Evolutionary conservation across 1,284 basidiomycete genomes (phyloP).

Genomic region (Volvariella surrecta): DNA sequence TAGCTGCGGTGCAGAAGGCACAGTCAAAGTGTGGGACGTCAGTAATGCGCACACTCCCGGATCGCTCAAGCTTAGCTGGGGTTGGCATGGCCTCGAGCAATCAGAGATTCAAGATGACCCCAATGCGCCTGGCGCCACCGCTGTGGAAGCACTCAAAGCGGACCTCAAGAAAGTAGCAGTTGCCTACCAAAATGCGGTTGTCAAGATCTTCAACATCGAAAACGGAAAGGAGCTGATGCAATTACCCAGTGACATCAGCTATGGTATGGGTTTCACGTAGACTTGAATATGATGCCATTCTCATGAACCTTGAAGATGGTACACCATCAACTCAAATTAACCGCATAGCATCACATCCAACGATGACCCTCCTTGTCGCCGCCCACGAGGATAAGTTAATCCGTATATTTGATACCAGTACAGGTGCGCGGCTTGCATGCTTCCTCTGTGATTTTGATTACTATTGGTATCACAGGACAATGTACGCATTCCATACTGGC

Average conservation of each 20-base stretch:
- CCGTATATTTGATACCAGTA: constrained; percentile 79
- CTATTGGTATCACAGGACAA: constrained; percentile 41
- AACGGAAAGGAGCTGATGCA: constrained; percentile 72
- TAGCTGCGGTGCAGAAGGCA: constrained; percentile 86
- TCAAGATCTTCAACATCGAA: constrained; percentile 88
- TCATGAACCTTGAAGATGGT: constrained; percentile 40
- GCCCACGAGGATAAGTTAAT: constrained; percentile 95
- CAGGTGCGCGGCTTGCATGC: constrained; percentile 51
- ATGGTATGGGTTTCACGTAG: constrained; percentile 41
- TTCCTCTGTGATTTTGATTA: constrained; percentile 7
- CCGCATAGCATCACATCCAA: constrained; percentile 85
- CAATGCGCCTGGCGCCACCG: constrained; percentile 63
- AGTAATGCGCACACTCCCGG: constrained; percentile 52
- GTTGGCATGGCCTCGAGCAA: constrained; percentile 61
- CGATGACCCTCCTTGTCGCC: constrained; percentile 80
- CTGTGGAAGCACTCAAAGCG: constrained; percentile 73
- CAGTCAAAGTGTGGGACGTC: constrained; percentile 90
- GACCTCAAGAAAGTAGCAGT: constrained; percentile 81
- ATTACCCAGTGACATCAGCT: constrained; percentile 60
- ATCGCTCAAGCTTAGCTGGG: constrained; percentile 69
- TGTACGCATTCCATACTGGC: constrained; percentile 87
- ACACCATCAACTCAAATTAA: constrained; percentile 79
- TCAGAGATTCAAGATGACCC: constrained; percentile 38
- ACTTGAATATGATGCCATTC: constrained; percentile 5
- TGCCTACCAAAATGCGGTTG: constrained; percentile 83